These are phyloP conservation scores for Termitomyces sp. DNA, from an alignment of 768 basidiomycete species.

Conservation along the genomic window DNA sequence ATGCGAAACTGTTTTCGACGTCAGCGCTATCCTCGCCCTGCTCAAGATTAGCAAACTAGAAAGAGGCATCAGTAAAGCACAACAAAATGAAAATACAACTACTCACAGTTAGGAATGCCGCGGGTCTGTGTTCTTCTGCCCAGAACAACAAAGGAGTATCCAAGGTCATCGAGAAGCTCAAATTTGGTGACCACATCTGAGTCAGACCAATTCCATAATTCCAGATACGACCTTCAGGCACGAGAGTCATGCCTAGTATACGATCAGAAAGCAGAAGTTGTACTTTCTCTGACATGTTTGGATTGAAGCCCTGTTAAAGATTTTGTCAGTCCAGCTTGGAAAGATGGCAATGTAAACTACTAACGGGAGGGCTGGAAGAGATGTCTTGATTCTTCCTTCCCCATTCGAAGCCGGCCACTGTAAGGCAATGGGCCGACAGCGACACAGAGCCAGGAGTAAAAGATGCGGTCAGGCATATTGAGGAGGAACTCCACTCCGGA, in stretches of 20 bases:
- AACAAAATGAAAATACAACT: background rate
- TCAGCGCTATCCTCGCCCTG: slow-evolving; percentile 92
- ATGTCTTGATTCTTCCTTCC: slow-evolving; percentile 91
- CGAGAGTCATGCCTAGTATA: slow-evolving; percentile 92
- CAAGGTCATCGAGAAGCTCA: slow-evolving; percentile 79
- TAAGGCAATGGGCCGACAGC: slow-evolving; percentile 86
- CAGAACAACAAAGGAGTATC: slow-evolving; percentile 96
- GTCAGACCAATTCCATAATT: slow-evolving; percentile 95
- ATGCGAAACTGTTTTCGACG: slow-evolving; percentile 93
- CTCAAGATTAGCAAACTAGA: slow-evolving; percentile 86
- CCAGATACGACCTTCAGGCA: slow-evolving; percentile 94
- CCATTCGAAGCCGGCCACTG: slow-evolving; percentile 96
- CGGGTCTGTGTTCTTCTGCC: slow-evolving; percentile 93
- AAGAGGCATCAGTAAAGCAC: slow-evolving; percentile 8
- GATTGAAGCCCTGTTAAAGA: slow-evolving; percentile 76
- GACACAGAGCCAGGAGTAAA: slow-evolving; percentile 99
- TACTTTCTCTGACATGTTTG: slow-evolving; percentile 97
- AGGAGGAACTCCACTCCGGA: slow-evolving; percentile 90
- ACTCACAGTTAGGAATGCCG: slow-evolving; percentile 88
- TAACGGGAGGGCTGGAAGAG: slow-evolving; percentile 72
- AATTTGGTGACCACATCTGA: slow-evolving; percentile 81
- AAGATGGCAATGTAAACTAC: slow-evolving; percentile 14
- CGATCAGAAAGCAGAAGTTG: slow-evolving; percentile 93
- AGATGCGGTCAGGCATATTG: slow-evolving; percentile 90
- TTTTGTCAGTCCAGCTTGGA: slow-evolving; percentile 3